Percentiles rank a stretch among this genome's conserved stretches.
These are phyloP conservation scores for Wickerhamomyces alni DNA, from an alignment of 805 yeast genomes.

Conservation along the genomic window DNA sequence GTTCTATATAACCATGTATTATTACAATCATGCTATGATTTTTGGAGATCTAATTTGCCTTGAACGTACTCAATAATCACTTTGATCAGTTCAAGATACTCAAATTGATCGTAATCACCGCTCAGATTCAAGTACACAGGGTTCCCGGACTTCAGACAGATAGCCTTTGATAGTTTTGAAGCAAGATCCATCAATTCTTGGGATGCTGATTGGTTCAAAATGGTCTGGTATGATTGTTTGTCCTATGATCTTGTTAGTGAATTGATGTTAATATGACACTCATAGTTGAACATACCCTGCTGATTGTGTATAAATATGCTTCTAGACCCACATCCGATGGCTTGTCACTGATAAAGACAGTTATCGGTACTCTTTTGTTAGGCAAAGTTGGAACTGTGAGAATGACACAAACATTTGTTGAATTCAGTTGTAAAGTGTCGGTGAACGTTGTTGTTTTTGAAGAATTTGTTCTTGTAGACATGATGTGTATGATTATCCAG, in stretches of 20 bases:
- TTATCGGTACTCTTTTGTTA: constrained; percentile 27
- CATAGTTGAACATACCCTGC: constrained; percentile 21
- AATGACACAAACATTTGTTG: neutral
- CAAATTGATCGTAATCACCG: constrained; percentile 32
- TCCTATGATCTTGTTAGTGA: constrained; percentile 3
- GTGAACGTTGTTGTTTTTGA: neutral
- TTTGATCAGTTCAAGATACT: constrained; percentile 25
- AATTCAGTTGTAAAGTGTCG: neutral
- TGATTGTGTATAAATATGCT: constrained; percentile 37
- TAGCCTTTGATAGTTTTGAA: constrained; percentile 34
- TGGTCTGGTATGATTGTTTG: constrained; percentile 33
- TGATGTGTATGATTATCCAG: too few species aligned
- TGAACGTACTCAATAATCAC: constrained; percentile 26
- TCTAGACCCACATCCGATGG: constrained; percentile 32
- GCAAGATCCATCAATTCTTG: constrained; percentile 37
- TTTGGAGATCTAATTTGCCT: constrained; percentile 1
- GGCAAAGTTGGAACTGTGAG: neutral
- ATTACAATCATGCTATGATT: too few species aligned
- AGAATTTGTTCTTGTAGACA: neutral
- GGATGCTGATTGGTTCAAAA: constrained; percentile 33
- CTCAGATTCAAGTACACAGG: constrained; percentile 43
- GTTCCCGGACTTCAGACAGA: constrained; percentile 31
- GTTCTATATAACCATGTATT: too few species aligned
- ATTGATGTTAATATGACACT: neutral
- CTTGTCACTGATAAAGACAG: constrained; percentile 27